phyloP scores from a whole-genome alignment of 306 rosid species.

The Aeschynomene evenia region DNA sequence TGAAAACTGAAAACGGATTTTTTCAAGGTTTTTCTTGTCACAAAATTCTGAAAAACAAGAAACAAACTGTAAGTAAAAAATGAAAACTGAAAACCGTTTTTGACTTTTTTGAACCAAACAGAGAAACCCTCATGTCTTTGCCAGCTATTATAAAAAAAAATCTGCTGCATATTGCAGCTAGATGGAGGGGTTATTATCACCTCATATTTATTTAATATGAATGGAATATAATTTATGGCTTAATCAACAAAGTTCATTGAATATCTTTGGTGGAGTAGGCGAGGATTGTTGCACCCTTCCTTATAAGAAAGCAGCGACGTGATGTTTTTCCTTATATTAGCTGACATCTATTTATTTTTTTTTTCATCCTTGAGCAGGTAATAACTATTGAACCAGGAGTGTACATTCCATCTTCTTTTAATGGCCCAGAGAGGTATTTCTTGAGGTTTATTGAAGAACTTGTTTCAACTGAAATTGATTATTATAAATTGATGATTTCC shows the following conservation, averaged over 20 bases:
- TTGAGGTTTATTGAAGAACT: slow-evolving; percentile 18
- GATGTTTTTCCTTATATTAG: background rate
- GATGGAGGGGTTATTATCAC: background rate
- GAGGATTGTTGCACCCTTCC: background rate
- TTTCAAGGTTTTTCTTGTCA: too few species aligned
- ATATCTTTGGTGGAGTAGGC: background rate
- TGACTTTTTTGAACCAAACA: too few species aligned
- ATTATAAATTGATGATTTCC: slow-evolving; percentile 9
- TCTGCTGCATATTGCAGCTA: background rate
- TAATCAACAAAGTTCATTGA: background rate
- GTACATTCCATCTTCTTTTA: slow-evolving; percentile 69
- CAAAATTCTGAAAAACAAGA: too few species aligned
- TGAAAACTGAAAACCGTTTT: too few species aligned
- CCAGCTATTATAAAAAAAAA: background rate
- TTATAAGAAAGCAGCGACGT: background rate
- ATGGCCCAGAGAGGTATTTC: slow-evolving; percentile 66
- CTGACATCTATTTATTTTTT: slow-evolving; percentile 15
- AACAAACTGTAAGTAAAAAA: too few species aligned
- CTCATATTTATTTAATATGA: background rate
- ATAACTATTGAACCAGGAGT: slow-evolving; percentile 94
- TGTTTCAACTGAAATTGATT: slow-evolving; percentile 22
- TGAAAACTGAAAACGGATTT: too few species aligned
- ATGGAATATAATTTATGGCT: slow-evolving; percentile 4
- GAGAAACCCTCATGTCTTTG: background rate
- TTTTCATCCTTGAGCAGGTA: slow-evolving; percentile 52